phyloP scores from a whole-genome alignment of 306 rosid genomes.

The Castanopsis chinensis region DNA sequence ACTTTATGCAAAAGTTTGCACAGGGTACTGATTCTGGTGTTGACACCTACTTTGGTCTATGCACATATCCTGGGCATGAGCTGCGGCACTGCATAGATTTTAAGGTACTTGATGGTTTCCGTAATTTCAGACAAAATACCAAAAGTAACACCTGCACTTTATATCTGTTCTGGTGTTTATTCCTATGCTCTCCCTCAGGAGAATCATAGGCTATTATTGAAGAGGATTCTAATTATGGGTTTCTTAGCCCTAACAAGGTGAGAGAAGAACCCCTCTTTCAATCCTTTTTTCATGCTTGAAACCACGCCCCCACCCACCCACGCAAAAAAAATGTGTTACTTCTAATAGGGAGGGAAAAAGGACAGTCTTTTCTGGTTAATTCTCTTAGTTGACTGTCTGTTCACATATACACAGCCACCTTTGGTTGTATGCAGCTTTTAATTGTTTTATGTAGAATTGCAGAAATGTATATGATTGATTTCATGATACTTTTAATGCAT shows the following conservation, averaged over 20 bases:
- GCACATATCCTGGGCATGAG: conserved; percentile 89
- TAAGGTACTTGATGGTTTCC: conserved; percentile 45
- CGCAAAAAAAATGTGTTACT: neutral
- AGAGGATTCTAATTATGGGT: neutral
- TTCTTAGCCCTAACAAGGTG: neutral
- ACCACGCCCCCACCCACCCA: neutral
- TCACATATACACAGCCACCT: conserved; percentile 11
- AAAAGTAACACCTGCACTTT: neutral
- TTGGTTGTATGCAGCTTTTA: neutral
- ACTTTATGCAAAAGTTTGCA: conserved; percentile 18
- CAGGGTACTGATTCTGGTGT: conserved; percentile 87
- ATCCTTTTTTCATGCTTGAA: neutral
- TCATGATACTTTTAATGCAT: neutral
- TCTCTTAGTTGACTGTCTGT: conserved; percentile 4
- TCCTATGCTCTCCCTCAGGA: neutral
- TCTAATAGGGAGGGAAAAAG: neutral
- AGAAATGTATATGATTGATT: conserved; percentile 2
- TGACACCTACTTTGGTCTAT: conserved; percentile 91
- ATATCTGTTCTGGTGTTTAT: neutral
- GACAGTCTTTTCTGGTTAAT: neutral
- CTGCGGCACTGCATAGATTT: conserved; percentile 81
- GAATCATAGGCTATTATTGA: neutral
- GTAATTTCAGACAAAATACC: neutral
- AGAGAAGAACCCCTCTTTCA: neutral
- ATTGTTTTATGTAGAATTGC: neutral